Conservation (phyloP, 2,329 filamentous ascomycete genomes). For the Xylaria sp. region DNA sequence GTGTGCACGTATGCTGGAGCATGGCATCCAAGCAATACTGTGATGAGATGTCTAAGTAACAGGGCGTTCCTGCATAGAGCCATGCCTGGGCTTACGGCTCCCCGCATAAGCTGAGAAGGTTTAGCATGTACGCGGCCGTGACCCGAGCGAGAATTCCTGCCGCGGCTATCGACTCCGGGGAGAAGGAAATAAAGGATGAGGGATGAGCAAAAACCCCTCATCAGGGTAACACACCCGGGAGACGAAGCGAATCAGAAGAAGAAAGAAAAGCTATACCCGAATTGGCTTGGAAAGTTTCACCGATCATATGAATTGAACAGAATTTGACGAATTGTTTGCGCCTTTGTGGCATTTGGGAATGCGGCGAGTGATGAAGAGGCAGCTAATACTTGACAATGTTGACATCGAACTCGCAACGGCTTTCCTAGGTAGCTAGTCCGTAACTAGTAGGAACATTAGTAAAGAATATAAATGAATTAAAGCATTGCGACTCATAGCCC, state of each 20-base stretch:
- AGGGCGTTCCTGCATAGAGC: constrained; percentile 2
- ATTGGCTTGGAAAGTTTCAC: too few relatives aligned
- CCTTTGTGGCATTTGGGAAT: too few relatives aligned
- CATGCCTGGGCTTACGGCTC: not conserved
- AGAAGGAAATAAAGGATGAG: constrained; percentile 15
- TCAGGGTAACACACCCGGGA: not conserved
- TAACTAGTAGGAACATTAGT: too few relatives aligned
- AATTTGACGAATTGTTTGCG: too few relatives aligned
- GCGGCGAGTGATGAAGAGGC: too few relatives aligned
- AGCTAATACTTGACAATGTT: too few relatives aligned
- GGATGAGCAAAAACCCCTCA: not conserved
- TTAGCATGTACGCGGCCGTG: not conserved
- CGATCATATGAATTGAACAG: too few relatives aligned
- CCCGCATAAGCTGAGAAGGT: not conserved
- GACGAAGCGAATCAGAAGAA: not conserved
- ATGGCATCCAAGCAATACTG: not conserved
- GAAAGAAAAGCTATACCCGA: too few relatives aligned
- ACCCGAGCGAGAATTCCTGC: not conserved
- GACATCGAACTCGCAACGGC: too few relatives aligned
- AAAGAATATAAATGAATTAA: too few relatives aligned
- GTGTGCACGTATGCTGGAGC: not conserved
- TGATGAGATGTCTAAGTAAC: not conserved
- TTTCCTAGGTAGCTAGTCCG: too few relatives aligned
- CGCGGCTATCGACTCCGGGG: constrained; percentile 21
- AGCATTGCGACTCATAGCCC: too few relatives aligned